Evolutionary conservation across 495 filamentous ascomycete genomes (phyloP), one percentile per base, ranked within the genome.

Genomic region (Letharia lupina): DNA sequence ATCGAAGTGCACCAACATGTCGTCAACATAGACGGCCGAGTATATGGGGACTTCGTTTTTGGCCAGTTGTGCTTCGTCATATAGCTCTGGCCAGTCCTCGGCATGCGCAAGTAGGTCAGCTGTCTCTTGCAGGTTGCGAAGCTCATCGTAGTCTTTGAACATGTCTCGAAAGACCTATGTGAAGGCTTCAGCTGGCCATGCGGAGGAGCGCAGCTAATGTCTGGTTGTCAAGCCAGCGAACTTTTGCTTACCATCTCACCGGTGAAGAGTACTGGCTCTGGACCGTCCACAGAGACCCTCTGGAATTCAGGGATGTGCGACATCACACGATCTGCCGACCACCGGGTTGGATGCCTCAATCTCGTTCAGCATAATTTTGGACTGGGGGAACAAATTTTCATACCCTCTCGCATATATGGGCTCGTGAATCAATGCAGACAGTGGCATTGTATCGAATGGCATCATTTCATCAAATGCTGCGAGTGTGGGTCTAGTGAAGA

Each of bases 1-100:
- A 50, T 87, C 86, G 68, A 82, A 89, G 68, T 93, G 87, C 40
- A 98, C 93, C 70, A 95, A 97, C 92, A 98, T 96, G 74, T 98
- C 93, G 64, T 97, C 90, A 1, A 91, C 71, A 66, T 87, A 98
- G 20, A 82, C 86, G 0, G 89, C 90, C 9, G 91, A 87, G 69
- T 95, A 97, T 0, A 97, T 89, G 0, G 94, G 93, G 1, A 97
- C 91, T 66, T 88, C 79, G 70, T 97, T 97, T 67, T 83, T 80
- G 8, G 80, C 81, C 28, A 96, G 80, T 71, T 90, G 86, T 13
- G 79, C 80, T 66, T 86, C 80, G 71, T 94, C 84, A 72, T 96
- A 97, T 3, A 98, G 81, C 3, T 79, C 75, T 1, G 87, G 82
- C 93, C 94, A 97, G 60, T 85, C 82, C 79, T 79, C 3, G 78